Conservation (phyloP, 1,139 yeast species). For the Maudiozyma humilis region DNA sequence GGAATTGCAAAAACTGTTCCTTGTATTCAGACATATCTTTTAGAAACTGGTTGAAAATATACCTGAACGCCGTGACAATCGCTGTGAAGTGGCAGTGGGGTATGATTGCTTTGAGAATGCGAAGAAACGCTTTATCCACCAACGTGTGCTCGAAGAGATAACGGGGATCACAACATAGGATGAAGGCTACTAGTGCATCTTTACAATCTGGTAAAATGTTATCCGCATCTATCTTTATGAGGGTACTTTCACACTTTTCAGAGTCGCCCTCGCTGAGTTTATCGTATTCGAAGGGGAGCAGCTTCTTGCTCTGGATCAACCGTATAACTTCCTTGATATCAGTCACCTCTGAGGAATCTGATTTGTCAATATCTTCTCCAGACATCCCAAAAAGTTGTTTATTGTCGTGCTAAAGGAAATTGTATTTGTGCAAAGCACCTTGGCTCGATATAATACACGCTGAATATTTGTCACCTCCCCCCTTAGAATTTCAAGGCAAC, state of each 20-base stretch:
- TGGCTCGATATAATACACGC: too few relatives aligned
- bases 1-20: slow-evolving; percentile 4
- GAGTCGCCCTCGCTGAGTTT: slow-evolving; percentile 5
- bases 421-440: too few relatives aligned
- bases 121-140: slow-evolving; percentile 9
- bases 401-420: too few relatives aligned
- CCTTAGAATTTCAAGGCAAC: too few relatives aligned
- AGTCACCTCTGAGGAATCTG: too few relatives aligned
- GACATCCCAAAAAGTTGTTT: too few relatives aligned
- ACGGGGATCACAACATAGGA: slow-evolving; percentile 11
- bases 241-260: not conserved
- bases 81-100: slow-evolving; percentile 7
- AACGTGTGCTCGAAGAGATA: slow-evolving; percentile 10
- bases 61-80: slow-evolving; percentile 1
- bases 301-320: slow-evolving; percentile 3
- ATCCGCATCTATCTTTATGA: slow-evolving; percentile 1
- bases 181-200: slow-evolving; percentile 8
- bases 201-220: slow-evolving; percentile 4
- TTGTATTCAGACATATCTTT: slow-evolving; percentile 6
- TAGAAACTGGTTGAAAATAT: slow-evolving; percentile 5
- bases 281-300: slow-evolving; percentile 5
- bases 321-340: not conserved
- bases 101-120: slow-evolving; percentile 9
- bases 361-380: too few relatives aligned
- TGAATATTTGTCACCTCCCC: too few relatives aligned